phyloP scores from a whole-genome alignment of 75 land plant genomes.

The Sequoia sempervirens region DNA sequence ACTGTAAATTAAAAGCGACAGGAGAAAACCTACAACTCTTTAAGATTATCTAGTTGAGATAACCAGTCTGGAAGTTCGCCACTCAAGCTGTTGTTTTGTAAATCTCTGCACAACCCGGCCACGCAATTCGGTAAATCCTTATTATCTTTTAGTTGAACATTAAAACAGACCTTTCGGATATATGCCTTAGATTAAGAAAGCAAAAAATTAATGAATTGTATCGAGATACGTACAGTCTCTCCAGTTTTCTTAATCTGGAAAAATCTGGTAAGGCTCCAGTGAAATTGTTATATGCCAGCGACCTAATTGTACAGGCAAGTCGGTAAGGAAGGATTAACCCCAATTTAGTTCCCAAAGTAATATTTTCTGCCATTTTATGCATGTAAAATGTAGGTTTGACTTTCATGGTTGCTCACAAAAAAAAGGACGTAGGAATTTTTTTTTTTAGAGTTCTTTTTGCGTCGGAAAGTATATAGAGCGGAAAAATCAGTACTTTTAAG shows the following conservation, averaged over 20 bases:
- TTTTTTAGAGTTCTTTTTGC: too few relatives aligned
- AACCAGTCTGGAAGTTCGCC: not conserved
- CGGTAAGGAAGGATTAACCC: too few relatives aligned
- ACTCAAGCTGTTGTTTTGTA: conserved; percentile 4
- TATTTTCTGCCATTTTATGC: too few relatives aligned
- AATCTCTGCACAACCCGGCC: not conserved
- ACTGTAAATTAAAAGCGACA: not conserved
- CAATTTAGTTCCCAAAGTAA: too few relatives aligned
- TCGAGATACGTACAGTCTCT: not conserved
- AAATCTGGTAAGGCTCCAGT: not conserved
- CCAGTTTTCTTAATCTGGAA: not conserved
- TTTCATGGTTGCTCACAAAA: too few relatives aligned
- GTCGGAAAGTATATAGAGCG: too few relatives aligned
- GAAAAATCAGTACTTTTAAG: too few relatives aligned
- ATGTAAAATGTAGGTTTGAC: too few relatives aligned
- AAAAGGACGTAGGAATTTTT: too few relatives aligned
- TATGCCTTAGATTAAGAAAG: too few relatives aligned
- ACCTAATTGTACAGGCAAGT: not conserved
- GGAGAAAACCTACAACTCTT: not conserved
- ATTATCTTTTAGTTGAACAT: not conserved
- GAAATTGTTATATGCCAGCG: not conserved
- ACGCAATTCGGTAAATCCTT: not conserved
- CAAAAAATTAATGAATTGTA: not conserved
- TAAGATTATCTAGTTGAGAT: not conserved
- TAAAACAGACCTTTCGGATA: too few relatives aligned